Base-by-base conservation (phyloP, 305 asterid genomes). In the Fraxinus nigra region DNA sequence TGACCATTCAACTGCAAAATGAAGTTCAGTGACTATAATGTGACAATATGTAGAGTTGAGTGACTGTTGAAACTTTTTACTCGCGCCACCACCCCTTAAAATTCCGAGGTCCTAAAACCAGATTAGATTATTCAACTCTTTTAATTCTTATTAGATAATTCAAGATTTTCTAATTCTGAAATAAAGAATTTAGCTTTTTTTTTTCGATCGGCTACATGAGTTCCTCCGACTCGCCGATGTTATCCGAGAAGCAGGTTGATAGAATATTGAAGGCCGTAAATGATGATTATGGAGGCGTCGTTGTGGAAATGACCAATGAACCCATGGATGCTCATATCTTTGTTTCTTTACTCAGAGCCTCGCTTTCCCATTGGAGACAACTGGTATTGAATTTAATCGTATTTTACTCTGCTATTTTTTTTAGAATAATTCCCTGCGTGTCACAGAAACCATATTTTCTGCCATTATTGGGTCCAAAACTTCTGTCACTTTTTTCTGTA, bases 201-300 rank as follows among this genome's bases (percentile, higher is more conserved):
- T 51, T 59, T 33, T 59, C 82, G 91, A 81, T 86, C 85, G n/a
- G 61, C 94, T 22, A 20, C 20, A 87, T 89, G 94, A 88, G 85
- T 81, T 90, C 92, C 4, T 46, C 92, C 6, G 30, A 83, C 28
- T 43, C 90, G 37, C 72, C 84, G 46, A 85, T 77, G 75, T 35
- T 85, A 24, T 72, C 88, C 38, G 92, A 84, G 82, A 82, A 87
- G 54, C 84, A 84, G 72, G 79, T 82, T 77, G 93, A 89, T 43
- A 79, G 88, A 61, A 79, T 93, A 59, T 80, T 95, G 86, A 85
- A 82, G 72, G 96, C 89, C 16, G 78, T 16, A 77, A 86, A 93
- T 82, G 98, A 95, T 82, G 90, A 89, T 14, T 89, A 92, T 72
- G 97, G 92, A 9, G 99, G 99, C 28, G 92, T 95, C 72, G 86